Evolutionary conservation across 345 rosid genomes (phyloP).

Genomic region (Raphanus raphanistrum): DNA sequence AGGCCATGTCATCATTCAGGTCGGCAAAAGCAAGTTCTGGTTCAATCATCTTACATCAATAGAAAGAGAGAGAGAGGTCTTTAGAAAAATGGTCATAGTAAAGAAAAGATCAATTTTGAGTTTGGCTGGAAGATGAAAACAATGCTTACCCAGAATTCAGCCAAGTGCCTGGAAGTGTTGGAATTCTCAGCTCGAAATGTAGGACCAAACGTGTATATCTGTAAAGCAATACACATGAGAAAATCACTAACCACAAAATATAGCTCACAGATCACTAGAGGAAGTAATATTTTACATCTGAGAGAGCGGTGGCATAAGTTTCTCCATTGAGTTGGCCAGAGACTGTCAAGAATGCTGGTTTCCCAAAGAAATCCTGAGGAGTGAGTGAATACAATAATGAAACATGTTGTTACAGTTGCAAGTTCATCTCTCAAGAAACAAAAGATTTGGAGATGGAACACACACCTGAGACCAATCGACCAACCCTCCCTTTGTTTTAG

Average conservation of each 20-base stretch:
- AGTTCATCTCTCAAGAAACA: background rate
- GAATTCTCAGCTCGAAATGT: conserved; percentile 98
- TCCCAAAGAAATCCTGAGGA: conserved; percentile 88
- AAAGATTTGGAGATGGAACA: conserved; percentile 33
- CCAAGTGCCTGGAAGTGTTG: conserved; percentile 90
- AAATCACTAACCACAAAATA: background rate
- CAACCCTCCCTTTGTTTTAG: conserved; percentile 73
- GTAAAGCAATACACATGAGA: conserved; percentile 23
- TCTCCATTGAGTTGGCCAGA: conserved; percentile 99
- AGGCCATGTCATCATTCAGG: conserved; percentile 96
- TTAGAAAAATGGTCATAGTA: conserved; percentile 17
- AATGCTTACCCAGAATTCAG: conserved; percentile 88
- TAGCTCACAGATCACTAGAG: conserved; percentile 11
- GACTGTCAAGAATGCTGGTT: conserved; percentile 95
- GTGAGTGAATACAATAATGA: background rate
- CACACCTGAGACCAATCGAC: conserved; percentile 92
- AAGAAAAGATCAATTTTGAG: conserved; percentile 3
- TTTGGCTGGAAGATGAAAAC: conserved; percentile 14
- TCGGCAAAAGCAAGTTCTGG: conserved; percentile 99
- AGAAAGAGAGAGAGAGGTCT: conserved; percentile 16
- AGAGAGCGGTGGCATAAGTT: conserved; percentile 95
- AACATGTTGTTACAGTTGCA: conserved; percentile 8
- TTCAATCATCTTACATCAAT: conserved; percentile 78
- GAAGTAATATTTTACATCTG: conserved; percentile 59
- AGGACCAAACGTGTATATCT: conserved; percentile 98